A percentile compares a stretch with the other conserved stretches of the same genome.
Conservation (phyloP, 2,329 filamentous ascomycete species). For the Penicillium carneum region DNA sequence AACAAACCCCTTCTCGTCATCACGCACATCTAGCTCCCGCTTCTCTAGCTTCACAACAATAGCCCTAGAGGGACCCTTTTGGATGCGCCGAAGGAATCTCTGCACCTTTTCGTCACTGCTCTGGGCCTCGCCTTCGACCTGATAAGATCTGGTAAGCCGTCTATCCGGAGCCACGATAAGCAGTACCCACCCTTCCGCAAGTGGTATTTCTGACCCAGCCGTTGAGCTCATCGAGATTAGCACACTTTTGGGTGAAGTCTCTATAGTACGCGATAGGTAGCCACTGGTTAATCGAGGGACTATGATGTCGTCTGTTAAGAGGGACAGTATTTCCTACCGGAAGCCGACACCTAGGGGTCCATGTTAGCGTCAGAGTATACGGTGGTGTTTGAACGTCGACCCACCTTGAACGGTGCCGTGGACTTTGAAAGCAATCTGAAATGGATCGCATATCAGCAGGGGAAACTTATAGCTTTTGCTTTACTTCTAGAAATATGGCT, state of each 20-base stretch:
- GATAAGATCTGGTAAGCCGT: conserved; percentile 10
- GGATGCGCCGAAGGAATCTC: conserved; percentile 75
- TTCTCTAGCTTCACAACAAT: conserved; percentile 77
- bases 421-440: conserved; percentile 56
- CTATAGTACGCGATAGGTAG: conserved; percentile 23
- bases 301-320: conserved; percentile 31
- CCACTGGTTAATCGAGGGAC: conserved; percentile 9
- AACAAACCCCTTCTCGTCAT: conserved; percentile 72
- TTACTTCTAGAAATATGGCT: neutral
- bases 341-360: conserved; percentile 44
- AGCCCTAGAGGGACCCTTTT: conserved; percentile 75
- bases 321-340: conserved; percentile 34
- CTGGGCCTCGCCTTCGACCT: conserved; percentile 92
- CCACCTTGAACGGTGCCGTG: conserved; percentile 75
- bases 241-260: conserved; percentile 56
- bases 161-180: conserved; percentile 3
- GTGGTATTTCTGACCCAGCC: conserved; percentile 59
- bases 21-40: conserved; percentile 68
- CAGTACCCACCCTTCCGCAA: conserved; percentile 52
- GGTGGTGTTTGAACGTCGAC: conserved; percentile 19
- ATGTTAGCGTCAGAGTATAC: conserved; percentile 7
- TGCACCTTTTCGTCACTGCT: conserved; percentile 70
- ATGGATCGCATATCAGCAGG: conserved; percentile 17
- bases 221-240: conserved; percentile 53
- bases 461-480: neutral